Evolutionary conservation across 2,329 filamentous ascomycete genomes (phyloP).

Genomic region (Colletotrichum zoysiae): DNA sequence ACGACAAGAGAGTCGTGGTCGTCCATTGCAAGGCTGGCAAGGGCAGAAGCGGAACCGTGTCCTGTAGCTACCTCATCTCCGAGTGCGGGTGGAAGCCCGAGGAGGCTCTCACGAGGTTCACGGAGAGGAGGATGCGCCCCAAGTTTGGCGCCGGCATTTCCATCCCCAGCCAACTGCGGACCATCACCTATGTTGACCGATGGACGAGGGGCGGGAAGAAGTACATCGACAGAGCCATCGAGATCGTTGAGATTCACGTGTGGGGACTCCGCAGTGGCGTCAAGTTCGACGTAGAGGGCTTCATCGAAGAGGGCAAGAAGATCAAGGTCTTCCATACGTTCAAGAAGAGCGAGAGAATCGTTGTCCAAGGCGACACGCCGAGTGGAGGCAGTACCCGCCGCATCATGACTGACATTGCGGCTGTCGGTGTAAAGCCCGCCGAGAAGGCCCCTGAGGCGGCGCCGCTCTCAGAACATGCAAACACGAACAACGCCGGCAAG

Average conservation of each 20-base stretch:
- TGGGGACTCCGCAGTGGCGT: slow-evolving; percentile 92
- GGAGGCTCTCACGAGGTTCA: slow-evolving; percentile 71
- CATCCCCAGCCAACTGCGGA: slow-evolving; percentile 92
- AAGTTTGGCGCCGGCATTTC: slow-evolving; percentile 91
- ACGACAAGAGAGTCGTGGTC: slow-evolving; percentile 76
- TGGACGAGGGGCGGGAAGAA: slow-evolving; percentile 82
- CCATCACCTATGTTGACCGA: slow-evolving; percentile 87
- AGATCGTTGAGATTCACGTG: slow-evolving; percentile 89
- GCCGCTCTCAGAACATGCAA: slow-evolving; percentile 49
- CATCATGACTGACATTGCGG: slow-evolving; percentile 67
- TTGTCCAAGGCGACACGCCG: slow-evolving; percentile 71
- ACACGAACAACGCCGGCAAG: slow-evolving; percentile 40
- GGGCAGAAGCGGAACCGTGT: slow-evolving; percentile 88
- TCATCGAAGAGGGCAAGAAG: slow-evolving; percentile 86
- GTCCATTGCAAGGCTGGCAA: slow-evolving; percentile 99
- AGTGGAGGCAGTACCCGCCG: slow-evolving; percentile 63
- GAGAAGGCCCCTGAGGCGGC: slow-evolving; percentile 55
- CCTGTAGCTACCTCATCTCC: slow-evolving; percentile 89
- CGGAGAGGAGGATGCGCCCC: slow-evolving; percentile 87
- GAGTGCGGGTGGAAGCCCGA: slow-evolving; percentile 76
- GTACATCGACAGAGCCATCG: slow-evolving; percentile 85
- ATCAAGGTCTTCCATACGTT: slow-evolving; percentile 90
- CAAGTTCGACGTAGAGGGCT: slow-evolving; percentile 88
- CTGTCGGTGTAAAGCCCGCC: slow-evolving; percentile 49
- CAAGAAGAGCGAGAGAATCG: slow-evolving; percentile 75